Percentiles rank a stretch among this genome's conserved stretches.
Conservation (phyloP, 1,139 yeast species). For the Kurtzmaniella natalensis region DNA sequence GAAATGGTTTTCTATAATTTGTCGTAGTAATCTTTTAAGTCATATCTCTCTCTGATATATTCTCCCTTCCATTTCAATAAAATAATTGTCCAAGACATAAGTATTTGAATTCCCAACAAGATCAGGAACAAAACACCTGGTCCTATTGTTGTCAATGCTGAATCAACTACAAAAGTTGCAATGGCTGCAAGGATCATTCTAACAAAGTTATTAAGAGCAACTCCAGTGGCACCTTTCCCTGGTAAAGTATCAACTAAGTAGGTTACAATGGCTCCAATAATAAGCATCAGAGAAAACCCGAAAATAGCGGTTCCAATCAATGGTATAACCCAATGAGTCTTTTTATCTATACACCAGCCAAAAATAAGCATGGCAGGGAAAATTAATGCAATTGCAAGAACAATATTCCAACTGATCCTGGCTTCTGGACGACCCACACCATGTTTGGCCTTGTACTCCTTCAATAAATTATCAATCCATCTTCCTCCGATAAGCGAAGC, state of each 20-base stretch:
- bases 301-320: conserved; percentile 75
- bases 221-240: conserved; percentile 86
- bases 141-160: conserved; percentile 59
- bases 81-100: conserved; percentile 40
- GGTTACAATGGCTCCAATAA: conserved; percentile 76
- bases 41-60: conserved; percentile 61
- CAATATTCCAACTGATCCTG: conserved; percentile 71
- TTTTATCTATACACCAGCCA: conserved; percentile 75
- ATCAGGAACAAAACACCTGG: conserved; percentile 69
- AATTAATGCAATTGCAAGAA: conserved; percentile 55
- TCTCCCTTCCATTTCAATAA: conserved; percentile 57
- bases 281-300: conserved; percentile 82
- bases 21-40: conserved; percentile 56
- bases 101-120: conserved; percentile 51
- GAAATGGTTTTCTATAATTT: conserved; percentile 9
- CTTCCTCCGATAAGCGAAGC: conserved; percentile 77
- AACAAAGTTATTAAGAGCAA: conserved; percentile 73
- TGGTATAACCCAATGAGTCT: conserved; percentile 71
- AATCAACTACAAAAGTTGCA: conserved; percentile 74
- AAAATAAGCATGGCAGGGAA: conserved; percentile 68
- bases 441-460: conserved; percentile 48
- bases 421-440: conserved; percentile 74
- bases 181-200: conserved; percentile 72
- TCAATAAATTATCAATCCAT: conserved; percentile 67
- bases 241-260: conserved; percentile 83